phyloP scores from a whole-genome alignment of 2,329 filamentous ascomycete species.

The Geosmithia putterillii region DNA sequence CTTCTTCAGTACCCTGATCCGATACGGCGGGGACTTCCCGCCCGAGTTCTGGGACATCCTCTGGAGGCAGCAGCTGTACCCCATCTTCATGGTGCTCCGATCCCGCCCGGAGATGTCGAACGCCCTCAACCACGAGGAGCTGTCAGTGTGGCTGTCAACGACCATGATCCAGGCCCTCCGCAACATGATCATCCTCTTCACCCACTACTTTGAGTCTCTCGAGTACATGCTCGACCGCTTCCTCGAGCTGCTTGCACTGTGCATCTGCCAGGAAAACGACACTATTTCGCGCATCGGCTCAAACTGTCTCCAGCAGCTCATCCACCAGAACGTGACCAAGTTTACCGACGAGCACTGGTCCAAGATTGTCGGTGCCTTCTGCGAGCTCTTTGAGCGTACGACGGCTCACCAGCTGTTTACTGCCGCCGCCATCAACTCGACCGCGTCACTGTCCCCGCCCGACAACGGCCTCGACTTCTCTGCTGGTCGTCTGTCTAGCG shows the following conservation, averaged over 20 bases:
- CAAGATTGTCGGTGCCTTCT: slow-evolving; percentile 90
- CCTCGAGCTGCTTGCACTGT: slow-evolving; percentile 82
- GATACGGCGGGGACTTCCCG: slow-evolving; percentile 84
- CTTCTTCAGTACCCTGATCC: slow-evolving; percentile 86
- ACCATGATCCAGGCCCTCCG: slow-evolving; percentile 98
- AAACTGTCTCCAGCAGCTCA: slow-evolving; percentile 93
- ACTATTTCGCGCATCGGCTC: slow-evolving; percentile 96
- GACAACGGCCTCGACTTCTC: slow-evolving; percentile 42
- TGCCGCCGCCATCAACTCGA: slow-evolving; percentile 49
- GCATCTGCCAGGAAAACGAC: slow-evolving; percentile 98
- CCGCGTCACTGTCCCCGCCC: slow-evolving; percentile 36
- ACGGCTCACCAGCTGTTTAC: slow-evolving; percentile 94
- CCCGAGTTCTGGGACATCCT: slow-evolving; percentile 96
- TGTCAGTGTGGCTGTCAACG: slow-evolving; percentile 96
- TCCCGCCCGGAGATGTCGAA: slow-evolving; percentile 96
- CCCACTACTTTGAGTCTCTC: slow-evolving; percentile 91
- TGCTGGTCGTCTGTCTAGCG: slow-evolving; percentile 19
- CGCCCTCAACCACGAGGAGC: slow-evolving; percentile 86
- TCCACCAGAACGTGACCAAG: slow-evolving; percentile 90
- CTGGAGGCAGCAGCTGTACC: slow-evolving; percentile 92
- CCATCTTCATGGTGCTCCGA: slow-evolving; percentile 95
- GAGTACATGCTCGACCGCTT: slow-evolving; percentile 99
- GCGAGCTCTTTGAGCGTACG: slow-evolving; percentile 86
- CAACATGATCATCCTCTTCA: slow-evolving; percentile 98
- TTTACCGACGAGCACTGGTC: slow-evolving; percentile 82